These are phyloP conservation scores for Paulownia fortunei DNA, from an alignment of 257 asterid species.

Conservation along the genomic window DNA sequence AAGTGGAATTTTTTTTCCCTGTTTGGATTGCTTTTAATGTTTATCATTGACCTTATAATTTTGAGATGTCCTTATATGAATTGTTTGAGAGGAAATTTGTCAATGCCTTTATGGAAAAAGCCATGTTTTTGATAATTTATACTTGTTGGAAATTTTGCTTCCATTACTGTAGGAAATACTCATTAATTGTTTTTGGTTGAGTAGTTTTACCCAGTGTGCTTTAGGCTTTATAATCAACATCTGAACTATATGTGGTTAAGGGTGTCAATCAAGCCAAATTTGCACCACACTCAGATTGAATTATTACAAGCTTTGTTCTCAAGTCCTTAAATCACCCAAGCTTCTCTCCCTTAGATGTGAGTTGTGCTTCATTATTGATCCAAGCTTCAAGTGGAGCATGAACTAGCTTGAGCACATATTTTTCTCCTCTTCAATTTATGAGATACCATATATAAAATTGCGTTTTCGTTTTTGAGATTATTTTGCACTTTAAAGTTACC, in stretches of 20 bases:
- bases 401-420: background rate
- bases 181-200: background rate
- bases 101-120: background rate
- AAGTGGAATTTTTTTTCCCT: slow-evolving; percentile 31
- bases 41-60: slow-evolving; percentile 11
- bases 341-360: background rate
- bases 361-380: background rate
- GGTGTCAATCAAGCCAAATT: slow-evolving; percentile 1
- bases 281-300: too few relatives aligned
- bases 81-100: background rate
- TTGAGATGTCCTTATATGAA: background rate
- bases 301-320: background rate
- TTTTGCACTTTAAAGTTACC: background rate
- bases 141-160: background rate
- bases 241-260: background rate
- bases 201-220: background rate
- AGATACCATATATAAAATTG: background rate
- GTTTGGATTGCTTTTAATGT: slow-evolving; percentile 7
- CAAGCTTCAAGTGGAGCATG: background rate
- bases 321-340: background rate
- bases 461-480: background rate
- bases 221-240: background rate
- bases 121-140: background rate
- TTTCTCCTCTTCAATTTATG: background rate
- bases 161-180: background rate